Evolutionary conservation across 148 eudicot genomes (phyloP).

Genomic region (Bassia scoparia): DNA sequence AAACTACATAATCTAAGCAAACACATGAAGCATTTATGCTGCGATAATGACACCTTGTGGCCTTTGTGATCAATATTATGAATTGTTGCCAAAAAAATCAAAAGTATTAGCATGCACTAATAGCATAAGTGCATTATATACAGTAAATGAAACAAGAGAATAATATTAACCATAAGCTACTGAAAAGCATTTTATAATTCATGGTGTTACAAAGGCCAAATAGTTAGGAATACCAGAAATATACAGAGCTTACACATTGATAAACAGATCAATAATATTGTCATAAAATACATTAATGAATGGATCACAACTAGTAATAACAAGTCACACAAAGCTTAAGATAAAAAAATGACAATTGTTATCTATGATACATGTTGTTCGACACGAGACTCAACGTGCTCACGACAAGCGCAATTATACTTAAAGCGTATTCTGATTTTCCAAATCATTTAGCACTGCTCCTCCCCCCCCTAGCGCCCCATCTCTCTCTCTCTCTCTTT

Average conservation of each 20-base stretch:
- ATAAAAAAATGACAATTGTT: too few species aligned
- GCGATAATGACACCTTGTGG: not conserved
- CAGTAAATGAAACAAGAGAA: not conserved
- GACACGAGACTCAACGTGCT: too few species aligned
- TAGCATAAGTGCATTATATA: not conserved
- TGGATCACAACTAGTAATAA: too few species aligned
- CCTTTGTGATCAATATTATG: not conserved
- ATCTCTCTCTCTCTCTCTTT: too few species aligned
- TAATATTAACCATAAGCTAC: not conserved
- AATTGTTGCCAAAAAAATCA: not conserved
- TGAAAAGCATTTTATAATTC: not conserved
- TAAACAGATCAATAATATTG: not conserved
- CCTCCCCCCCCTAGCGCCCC: too few species aligned
- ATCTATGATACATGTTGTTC: too few species aligned
- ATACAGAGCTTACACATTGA: not conserved
- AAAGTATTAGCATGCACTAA: not conserved
- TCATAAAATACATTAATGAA: too few species aligned
- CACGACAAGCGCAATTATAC: too few species aligned
- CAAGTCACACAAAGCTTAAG: too few species aligned
- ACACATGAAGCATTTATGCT: not conserved
- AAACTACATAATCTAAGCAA: not conserved
- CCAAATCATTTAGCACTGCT: too few species aligned
- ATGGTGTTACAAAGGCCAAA: too few species aligned
- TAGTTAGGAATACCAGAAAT: not conserved
- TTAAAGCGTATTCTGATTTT: too few species aligned